These are phyloP conservation scores for Spergularia marina DNA, from an alignment of 148 eudicot genomes.

Conservation along the genomic window DNA sequence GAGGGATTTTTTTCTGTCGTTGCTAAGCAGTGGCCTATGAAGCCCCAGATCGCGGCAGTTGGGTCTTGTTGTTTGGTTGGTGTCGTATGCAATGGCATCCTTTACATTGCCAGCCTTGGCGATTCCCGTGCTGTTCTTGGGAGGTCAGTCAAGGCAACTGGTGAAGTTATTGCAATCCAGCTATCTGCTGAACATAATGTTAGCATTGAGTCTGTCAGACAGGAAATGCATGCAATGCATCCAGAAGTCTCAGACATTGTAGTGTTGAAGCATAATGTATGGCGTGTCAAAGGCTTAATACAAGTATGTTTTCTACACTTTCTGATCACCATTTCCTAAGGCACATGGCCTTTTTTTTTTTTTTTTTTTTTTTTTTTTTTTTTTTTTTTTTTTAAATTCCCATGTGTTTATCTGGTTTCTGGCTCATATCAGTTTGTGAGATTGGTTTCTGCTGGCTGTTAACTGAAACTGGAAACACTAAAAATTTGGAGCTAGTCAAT, in stretches of 20 bases:
- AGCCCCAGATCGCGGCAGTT: constrained; percentile 84
- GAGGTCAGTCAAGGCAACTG: constrained; percentile 60
- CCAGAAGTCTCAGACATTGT: constrained; percentile 77
- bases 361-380: too few species aligned
- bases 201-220: constrained; percentile 71
- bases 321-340: not conserved
- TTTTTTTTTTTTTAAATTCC: too few species aligned
- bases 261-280: constrained; percentile 74
- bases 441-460: not conserved
- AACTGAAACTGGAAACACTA: not conserved
- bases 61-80: constrained; percentile 86
- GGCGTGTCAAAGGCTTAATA: constrained; percentile 87
- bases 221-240: constrained; percentile 71
- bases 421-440: not conserved
- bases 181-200: constrained; percentile 75
- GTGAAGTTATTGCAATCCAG: constrained; percentile 70
- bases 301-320: constrained; percentile 42
- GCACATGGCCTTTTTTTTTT: not conserved
- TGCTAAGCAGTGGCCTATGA: constrained; percentile 66
- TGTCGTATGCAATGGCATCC: constrained; percentile 57
- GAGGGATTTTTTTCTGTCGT: constrained; percentile 78
- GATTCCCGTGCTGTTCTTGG: constrained; percentile 86
- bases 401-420: not conserved
- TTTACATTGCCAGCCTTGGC: constrained; percentile 71
- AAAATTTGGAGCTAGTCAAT: not conserved